Evolutionary conservation across 2,329 filamentous ascomycete species (phyloP).

Genomic region (Zymoseptoria crescenta): DNA sequence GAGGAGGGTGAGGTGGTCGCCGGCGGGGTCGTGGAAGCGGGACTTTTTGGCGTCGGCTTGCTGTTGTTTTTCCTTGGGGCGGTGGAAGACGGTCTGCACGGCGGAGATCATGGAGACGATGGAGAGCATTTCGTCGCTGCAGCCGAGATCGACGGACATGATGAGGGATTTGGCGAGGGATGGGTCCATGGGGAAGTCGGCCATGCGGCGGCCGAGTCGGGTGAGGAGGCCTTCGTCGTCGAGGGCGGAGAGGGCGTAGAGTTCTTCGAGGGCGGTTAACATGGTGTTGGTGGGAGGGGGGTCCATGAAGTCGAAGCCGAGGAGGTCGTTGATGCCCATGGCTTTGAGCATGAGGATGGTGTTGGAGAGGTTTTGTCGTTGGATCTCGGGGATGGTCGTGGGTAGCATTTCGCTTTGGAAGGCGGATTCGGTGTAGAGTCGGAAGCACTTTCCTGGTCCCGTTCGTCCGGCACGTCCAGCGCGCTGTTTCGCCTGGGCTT

Average conservation of each 20-base stretch:
- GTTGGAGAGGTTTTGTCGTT: conserved; percentile 87
- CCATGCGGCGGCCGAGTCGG: conserved; percentile 73
- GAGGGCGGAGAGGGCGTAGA: conserved; percentile 93
- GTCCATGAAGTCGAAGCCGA: conserved; percentile 98
- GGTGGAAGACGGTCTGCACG: conserved; percentile 87
- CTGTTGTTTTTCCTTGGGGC: conserved; percentile 76
- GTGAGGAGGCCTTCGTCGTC: conserved; percentile 96
- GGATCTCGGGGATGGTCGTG: conserved; percentile 91
- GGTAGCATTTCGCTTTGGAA: conserved; percentile 98
- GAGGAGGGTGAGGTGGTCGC: conserved; percentile 90
- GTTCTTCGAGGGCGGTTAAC: conserved; percentile 93
- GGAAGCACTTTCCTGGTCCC: conserved; percentile 94
- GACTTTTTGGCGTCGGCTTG: conserved; percentile 96
- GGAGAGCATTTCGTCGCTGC: conserved; percentile 95
- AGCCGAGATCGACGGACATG: conserved; percentile 94
- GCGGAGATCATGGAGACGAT: conserved; percentile 80
- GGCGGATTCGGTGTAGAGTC: conserved; percentile 86
- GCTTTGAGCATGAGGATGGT: conserved; percentile 97
- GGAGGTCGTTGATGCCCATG: conserved; percentile 88
- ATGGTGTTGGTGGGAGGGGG: conserved; percentile 95
- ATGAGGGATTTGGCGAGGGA: conserved; percentile 96
- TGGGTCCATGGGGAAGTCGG: conserved; percentile 91
- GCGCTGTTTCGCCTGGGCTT: conserved; percentile 92
- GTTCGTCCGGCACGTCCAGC: conserved; percentile 99
- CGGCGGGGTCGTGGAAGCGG: conserved; percentile 84